These are phyloP conservation scores for Cryphonectria japonica DNA, from an alignment of 2,329 filamentous ascomycete genomes.

Conservation along the genomic window DNA sequence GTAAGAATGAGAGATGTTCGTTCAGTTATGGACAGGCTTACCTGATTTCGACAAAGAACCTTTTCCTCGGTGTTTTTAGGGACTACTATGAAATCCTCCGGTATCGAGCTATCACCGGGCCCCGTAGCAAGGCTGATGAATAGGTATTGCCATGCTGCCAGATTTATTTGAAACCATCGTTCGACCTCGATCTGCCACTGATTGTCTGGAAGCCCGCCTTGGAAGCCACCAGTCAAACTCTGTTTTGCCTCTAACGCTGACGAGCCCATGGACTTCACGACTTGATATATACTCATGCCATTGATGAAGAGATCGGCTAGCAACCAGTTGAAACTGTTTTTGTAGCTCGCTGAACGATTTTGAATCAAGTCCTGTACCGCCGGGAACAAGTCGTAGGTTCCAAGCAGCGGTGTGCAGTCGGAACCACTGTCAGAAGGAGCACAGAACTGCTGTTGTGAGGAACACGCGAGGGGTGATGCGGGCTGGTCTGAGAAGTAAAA, in stretches of 20 bases:
- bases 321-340: neutral
- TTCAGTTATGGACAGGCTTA: neutral
- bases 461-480: neutral
- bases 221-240: neutral
- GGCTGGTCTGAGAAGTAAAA: constrained; percentile 3
- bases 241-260: constrained; percentile 1
- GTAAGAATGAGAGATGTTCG: no score
- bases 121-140: constrained; percentile 5
- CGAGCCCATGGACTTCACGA: neutral
- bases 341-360: neutral
- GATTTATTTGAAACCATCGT: constrained; percentile 3
- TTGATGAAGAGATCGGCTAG: neutral
- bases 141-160: constrained; percentile 1
- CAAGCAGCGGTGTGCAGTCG: neutral
- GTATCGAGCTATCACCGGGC: neutral
- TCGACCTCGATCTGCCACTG: constrained; percentile 11
- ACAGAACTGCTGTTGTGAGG: constrained; percentile 1
- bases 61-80: neutral
- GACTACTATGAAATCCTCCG: neutral
- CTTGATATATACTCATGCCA: neutral
- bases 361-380: neutral
- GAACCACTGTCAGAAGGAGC: neutral
- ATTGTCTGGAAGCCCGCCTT: neutral
- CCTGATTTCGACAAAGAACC: neutral
- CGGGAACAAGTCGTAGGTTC: neutral